phyloP scores from a whole-genome alignment of 352 stramenopile species.

The Phytopythium chamaehyphon region DNA sequence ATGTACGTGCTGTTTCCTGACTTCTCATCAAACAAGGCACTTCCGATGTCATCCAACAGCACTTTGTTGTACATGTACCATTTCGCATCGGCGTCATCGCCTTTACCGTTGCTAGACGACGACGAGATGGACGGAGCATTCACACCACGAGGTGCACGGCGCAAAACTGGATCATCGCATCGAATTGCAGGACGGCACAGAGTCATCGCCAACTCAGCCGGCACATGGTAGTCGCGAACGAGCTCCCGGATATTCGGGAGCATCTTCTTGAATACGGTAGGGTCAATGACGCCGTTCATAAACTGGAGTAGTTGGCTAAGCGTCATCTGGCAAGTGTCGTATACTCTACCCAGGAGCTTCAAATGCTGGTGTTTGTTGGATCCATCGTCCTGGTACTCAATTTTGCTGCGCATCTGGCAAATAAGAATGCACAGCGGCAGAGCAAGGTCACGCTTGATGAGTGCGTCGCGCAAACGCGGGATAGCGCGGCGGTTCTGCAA shows the following conservation, averaged over 20 bases:
- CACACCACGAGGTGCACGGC: constrained; percentile 55
- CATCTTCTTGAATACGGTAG: constrained; percentile 64
- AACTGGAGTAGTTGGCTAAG: constrained; percentile 87
- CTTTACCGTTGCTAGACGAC: constrained; percentile 8
- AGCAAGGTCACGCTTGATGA: constrained; percentile 77
- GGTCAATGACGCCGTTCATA: constrained; percentile 68
- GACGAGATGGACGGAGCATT: constrained; percentile 25
- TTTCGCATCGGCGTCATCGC: constrained; percentile 13
- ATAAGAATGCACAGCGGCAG: constrained; percentile 77
- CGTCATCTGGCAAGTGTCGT: constrained; percentile 84
- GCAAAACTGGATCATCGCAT: constrained; percentile 63
- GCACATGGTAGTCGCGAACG: constrained; percentile 71
- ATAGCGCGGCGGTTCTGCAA: constrained; percentile 83
- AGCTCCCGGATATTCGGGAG: constrained; percentile 59
- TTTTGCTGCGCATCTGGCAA: constrained; percentile 81
- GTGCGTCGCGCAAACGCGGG: constrained; percentile 70
- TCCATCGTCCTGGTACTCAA: constrained; percentile 71
- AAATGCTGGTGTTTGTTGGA: constrained; percentile 41
- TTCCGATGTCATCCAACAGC: constrained; percentile 54
- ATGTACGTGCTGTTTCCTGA: constrained; percentile 43
- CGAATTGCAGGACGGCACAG: constrained; percentile 77
- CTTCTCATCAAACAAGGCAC: constrained; percentile 26
- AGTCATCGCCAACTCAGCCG: constrained; percentile 72
- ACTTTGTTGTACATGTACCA: constrained; percentile 70
- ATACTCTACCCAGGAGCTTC: constrained; percentile 76